phyloP scores from a whole-genome alignment of 2,329 filamentous ascomycete species.

The Neonectria coccinea region DNA sequence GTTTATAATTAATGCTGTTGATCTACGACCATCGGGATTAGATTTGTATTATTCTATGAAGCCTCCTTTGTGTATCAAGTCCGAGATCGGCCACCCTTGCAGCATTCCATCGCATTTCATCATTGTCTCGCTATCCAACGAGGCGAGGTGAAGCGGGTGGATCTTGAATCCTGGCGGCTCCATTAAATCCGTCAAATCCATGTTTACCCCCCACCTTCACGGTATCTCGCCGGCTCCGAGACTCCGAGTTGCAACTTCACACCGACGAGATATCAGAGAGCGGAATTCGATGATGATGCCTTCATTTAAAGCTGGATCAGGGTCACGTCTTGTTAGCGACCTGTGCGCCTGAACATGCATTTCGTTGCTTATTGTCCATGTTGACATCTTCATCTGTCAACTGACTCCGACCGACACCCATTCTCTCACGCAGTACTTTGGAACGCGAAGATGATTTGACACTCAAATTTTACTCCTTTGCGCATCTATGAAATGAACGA shows the following conservation, averaged over 20 bases:
- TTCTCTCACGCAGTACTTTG: neutral
- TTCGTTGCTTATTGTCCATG: no score
- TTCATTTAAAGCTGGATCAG: neutral
- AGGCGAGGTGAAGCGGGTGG: neutral
- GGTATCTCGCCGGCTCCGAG: conserved; percentile 1
- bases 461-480: no score
- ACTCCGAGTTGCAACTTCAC: neutral
- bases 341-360: no score
- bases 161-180: neutral
- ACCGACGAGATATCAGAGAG: neutral
- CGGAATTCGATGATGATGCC: neutral
- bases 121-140: neutral
- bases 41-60: no score
- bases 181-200: conserved; percentile 6
- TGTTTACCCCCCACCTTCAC: neutral
- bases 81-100: conserved; percentile 1
- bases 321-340: no score
- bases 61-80: neutral
- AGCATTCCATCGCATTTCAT: conserved; percentile 8
- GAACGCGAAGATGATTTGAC: neutral
- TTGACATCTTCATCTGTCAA: no score
- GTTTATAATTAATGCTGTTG: no score
- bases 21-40: no score
- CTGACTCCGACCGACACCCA: no score
- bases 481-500: no score